These are phyloP conservation scores for Oryza officinalis DNA, from an alignment of 176 grass and related monocot genomes.

Conservation along the genomic window DNA sequence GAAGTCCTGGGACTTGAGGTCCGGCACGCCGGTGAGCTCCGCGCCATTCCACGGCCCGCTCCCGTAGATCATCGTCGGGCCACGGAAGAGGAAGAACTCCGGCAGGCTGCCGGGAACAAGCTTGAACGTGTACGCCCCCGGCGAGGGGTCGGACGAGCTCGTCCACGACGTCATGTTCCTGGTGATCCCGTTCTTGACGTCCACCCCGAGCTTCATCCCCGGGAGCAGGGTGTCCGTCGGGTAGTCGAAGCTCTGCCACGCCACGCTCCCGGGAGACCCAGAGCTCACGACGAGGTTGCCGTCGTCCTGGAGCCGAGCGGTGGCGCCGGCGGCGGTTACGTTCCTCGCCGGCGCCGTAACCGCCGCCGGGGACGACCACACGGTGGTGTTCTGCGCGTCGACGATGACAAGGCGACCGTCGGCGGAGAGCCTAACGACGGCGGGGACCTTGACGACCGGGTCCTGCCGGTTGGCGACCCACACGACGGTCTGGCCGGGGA, in stretches of 20 bases:
- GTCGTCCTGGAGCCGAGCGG: slow-evolving; percentile 14
- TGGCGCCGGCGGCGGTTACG: slow-evolving; percentile 9
- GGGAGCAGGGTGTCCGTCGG: slow-evolving; percentile 58
- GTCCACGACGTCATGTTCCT: slow-evolving; percentile 59
- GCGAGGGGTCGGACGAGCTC: slow-evolving; percentile 39
- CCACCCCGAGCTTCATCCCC: slow-evolving; percentile 57
- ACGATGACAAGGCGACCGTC: slow-evolving; percentile 39
- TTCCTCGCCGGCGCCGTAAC: background rate
- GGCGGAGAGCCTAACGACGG: slow-evolving; percentile 18
- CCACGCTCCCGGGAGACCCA: background rate
- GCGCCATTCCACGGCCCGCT: slow-evolving; percentile 62
- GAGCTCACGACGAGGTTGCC: slow-evolving; percentile 51
- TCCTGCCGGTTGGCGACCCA: slow-evolving; percentile 57
- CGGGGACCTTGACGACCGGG: slow-evolving; percentile 20
- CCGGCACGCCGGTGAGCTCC: slow-evolving; percentile 41
- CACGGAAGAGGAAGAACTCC: slow-evolving; percentile 46
- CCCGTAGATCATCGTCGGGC: background rate
- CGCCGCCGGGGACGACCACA: slow-evolving; percentile 36
- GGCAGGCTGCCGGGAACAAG: slow-evolving; percentile 27
- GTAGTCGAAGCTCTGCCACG: slow-evolving; percentile 73
- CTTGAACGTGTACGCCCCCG: slow-evolving; percentile 45
- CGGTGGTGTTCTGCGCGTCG: slow-evolving; percentile 30
- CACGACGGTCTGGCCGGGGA: slow-evolving; percentile 33
- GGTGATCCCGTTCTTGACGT: slow-evolving; percentile 19
- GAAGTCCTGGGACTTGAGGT: slow-evolving; percentile 36